Conservation (phyloP, 2,329 filamentous ascomycete species). For the Colletotrichum paranaense region DNA sequence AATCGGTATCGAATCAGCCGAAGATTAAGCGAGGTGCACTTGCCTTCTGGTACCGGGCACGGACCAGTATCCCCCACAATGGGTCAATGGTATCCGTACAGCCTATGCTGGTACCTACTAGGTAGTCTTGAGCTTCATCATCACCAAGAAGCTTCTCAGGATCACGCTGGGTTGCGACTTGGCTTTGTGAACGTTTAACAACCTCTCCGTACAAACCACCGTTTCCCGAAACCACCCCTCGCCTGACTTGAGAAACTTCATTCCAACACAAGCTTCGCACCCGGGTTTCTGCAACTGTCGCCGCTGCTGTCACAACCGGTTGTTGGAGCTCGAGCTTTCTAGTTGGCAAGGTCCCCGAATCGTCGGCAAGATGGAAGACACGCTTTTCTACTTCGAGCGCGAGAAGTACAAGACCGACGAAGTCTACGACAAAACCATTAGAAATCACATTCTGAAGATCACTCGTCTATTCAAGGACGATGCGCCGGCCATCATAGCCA, state of each 20-base stretch:
- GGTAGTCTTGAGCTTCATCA: slow-evolving; percentile 15
- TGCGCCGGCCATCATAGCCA: slow-evolving; percentile 43
- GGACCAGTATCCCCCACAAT: slow-evolving; percentile 19
- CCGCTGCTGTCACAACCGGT: background rate
- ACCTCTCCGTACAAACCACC: background rate
- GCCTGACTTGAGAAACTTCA: background rate
- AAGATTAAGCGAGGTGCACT: slow-evolving; percentile 13
- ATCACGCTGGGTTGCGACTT: background rate
- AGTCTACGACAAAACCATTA: slow-evolving; percentile 53
- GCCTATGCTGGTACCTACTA: background rate
- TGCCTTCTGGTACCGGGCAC: background rate
- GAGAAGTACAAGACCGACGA: slow-evolving; percentile 43
- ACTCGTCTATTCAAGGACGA: slow-evolving; percentile 50
- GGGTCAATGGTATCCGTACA: slow-evolving; percentile 5
- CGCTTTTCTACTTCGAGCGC: slow-evolving; percentile 57
- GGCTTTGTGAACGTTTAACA: background rate
- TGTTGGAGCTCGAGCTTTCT: slow-evolving; percentile 11
- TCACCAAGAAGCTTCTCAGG: slow-evolving; percentile 12
- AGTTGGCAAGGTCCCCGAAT: slow-evolving; percentile 1
- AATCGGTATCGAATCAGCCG: background rate
- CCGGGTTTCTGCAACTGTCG: background rate
- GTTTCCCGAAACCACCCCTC: background rate
- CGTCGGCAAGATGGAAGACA: slow-evolving; percentile 44
- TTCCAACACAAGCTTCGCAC: background rate
- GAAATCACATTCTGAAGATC: slow-evolving; percentile 51